Evolutionary conservation across 2,329 filamentous ascomycete genomes (phyloP).

Genomic region (Chaetomium olivaceum): DNA sequence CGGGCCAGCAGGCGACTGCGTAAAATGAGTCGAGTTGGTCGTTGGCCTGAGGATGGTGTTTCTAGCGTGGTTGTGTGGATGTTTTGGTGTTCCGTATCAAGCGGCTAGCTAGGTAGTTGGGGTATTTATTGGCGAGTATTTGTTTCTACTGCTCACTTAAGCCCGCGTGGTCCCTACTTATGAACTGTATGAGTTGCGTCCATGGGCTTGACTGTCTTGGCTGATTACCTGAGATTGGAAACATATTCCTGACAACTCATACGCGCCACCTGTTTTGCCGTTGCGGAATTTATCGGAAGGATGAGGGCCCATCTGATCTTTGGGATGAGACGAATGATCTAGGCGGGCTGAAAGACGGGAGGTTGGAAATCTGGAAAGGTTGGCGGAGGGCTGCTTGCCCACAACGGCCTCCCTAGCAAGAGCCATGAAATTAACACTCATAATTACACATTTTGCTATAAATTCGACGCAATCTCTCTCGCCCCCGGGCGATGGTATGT

Average conservation of each 20-base stretch:
- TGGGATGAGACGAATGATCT: background rate
- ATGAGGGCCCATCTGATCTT: background rate
- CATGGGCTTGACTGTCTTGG: background rate
- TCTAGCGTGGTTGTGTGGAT: background rate
- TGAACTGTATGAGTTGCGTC: background rate
- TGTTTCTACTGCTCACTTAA: background rate
- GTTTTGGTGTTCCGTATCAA: background rate
- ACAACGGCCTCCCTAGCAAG: no score
- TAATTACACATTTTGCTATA: no score
- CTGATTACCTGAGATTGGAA: background rate
- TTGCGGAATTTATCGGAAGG: background rate
- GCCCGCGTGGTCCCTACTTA: background rate
- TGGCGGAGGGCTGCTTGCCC: no score
- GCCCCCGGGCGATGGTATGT: no score
- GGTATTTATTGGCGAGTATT: background rate
- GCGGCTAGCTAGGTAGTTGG: background rate
- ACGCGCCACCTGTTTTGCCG: no score
- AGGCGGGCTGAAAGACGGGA: no score
- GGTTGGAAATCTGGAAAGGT: background rate
- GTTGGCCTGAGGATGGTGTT: background rate
- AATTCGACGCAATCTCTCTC: no score
- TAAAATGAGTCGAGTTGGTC: slow-evolving; percentile 15
- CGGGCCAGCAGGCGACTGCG: slow-evolving; percentile 42
- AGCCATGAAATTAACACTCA: no score
- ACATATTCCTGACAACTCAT: no score